Evolutionary conservation across 106 monocot genomes (phyloP).

Genomic region (Allium sativum): DNA sequence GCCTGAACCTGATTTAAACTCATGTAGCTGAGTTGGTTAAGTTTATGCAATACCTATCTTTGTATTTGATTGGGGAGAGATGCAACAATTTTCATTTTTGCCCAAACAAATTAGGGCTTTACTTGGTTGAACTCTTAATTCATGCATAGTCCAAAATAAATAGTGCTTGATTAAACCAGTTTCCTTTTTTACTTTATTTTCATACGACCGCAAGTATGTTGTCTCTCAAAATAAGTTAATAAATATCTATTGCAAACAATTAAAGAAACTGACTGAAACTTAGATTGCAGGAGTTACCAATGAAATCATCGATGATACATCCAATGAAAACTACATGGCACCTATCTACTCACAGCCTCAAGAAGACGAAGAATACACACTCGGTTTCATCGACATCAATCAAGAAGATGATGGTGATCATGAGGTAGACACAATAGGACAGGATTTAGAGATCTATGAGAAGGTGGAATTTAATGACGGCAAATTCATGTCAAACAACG

Average conservation of each 20-base stretch:
- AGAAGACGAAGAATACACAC: constrained; percentile 40
- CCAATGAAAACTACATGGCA: constrained; percentile 12
- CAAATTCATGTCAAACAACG: constrained; percentile 31
- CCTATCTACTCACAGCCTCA: constrained; percentile 61
- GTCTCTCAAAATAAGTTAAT: too few relatives aligned
- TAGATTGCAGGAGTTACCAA: constrained; percentile 75
- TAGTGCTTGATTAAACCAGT: too few relatives aligned
- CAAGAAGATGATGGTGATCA: constrained; percentile 7
- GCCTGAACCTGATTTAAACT: too few relatives aligned
- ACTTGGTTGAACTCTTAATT: too few relatives aligned
- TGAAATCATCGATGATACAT: constrained; percentile 6
- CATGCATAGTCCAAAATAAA: too few relatives aligned
- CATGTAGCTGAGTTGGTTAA: too few relatives aligned
- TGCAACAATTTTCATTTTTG: too few relatives aligned
- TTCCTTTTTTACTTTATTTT: too few relatives aligned
- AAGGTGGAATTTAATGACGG: constrained; percentile 42
- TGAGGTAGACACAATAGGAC: background rate
- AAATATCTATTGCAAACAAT: background rate
- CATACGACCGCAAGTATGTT: too few relatives aligned
- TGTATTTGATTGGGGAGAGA: too few relatives aligned
- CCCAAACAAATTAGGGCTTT: too few relatives aligned
- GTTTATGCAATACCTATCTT: too few relatives aligned
- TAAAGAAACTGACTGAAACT: constrained; percentile 1
- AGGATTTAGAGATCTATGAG: constrained; percentile 21
- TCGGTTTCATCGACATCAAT: constrained; percentile 26